Evolutionary conservation across 1,139 yeast species (phyloP), one percentile per base, ranked within the genome.

Genomic region (Pichia sp.): DNA sequence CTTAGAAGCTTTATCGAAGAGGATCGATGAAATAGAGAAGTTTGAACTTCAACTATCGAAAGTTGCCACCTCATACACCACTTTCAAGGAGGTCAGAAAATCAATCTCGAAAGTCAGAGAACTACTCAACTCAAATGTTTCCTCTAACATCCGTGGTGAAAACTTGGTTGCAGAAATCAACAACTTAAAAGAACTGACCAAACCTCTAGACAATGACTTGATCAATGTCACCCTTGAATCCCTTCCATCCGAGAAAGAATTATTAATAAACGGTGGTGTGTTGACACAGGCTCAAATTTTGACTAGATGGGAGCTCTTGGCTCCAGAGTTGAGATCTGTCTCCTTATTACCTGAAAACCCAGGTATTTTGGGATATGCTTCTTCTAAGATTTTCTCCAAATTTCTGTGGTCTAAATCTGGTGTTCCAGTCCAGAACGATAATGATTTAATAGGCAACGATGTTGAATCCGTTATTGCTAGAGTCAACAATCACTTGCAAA

Each of bases 401-500:
- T 79, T 92, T 57, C 77, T 93, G 65, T 77, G 90, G 64, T 70
- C 79, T 50, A 85, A 85, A 69, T 68, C 73, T 49, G 92, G 90
- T 49, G 77, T 77, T 47, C 87, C 90, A 55, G 61, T 63, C 16
- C 62, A 61, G 54, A 56, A 64, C 15, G 56, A 55, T 70, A 66
- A 67, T 45, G 63, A 76, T 62, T 77, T 79, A 32, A 78, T 81
- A 51, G 96, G 96, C 52, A 82, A 81, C 64, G 97, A 93, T 66
- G 82, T 92, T 58, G 98, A 93, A 73, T 81, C 90, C 50, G 87
- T 92, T 34, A 83, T 92, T 65, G 93, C 96, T 2, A 82, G 97
- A 67, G 95, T 95, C 36, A 85, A 87, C 64, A 78, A 84, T 53
- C 83, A 88, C 61, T 78, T 93, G 67, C 77, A 82, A 50, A 82